Conservation (phyloP, 371 early-diverging fungal species). For the Apophysomyces elegans region DNA sequence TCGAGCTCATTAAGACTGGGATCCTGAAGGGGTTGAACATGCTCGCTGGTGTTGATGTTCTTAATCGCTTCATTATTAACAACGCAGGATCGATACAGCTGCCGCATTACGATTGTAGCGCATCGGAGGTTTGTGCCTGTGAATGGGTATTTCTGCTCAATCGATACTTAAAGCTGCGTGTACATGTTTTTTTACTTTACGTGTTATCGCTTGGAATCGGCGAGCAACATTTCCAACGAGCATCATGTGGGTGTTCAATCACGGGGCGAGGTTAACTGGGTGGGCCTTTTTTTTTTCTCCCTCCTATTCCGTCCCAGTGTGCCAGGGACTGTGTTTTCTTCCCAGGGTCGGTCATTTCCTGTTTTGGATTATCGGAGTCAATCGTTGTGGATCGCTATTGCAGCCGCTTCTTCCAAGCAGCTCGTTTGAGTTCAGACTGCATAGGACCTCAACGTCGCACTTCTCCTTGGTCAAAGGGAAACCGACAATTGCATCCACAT, state of each 20-base stretch:
- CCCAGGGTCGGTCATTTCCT: no score
- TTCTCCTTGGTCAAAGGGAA: no score
- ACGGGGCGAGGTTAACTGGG: background rate
- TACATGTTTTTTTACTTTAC: background rate
- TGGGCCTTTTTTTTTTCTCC: background rate
- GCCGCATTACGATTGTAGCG: background rate
- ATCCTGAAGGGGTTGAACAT: background rate
- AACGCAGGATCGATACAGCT: background rate
- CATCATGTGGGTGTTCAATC: background rate
- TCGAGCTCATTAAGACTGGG: slow-evolving; percentile 58
- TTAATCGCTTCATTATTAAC: background rate
- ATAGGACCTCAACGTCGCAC: no score
- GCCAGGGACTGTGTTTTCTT: no score
- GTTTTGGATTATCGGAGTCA: no score
- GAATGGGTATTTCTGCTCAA: no score
- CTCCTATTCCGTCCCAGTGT: background rate
- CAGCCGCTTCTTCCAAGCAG: no score
- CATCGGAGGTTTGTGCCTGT: no score
- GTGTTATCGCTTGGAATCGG: background rate
- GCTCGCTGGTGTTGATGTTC: background rate
- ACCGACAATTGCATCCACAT: no score
- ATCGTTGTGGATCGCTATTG: no score
- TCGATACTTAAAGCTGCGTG: no score
- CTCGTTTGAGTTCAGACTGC: no score
- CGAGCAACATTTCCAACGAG: background rate